Base-by-base conservation (phyloP, 805 yeast genomes). In the Sugiyamaella chiloensis region DNA sequence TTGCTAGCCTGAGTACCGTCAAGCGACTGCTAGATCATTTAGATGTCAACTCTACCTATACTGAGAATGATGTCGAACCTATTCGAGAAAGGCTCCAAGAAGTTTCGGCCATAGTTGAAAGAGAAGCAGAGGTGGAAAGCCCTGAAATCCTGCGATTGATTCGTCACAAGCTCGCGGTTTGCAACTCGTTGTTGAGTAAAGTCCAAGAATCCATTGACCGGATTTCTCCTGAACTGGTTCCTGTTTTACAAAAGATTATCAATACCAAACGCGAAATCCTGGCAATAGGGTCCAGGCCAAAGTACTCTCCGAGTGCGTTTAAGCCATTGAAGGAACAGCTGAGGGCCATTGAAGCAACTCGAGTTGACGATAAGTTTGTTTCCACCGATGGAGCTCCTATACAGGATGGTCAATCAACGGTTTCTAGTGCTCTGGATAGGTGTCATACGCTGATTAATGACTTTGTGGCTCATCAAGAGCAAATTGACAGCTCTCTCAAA, bases 1-100 rank as follows among this genome's bases (percentile, higher is more conserved):
- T 86, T 67, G 91, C 96, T 4, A 86, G 95, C 2, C 69, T 91
- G 35, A 75, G 89, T 35, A 88, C 98, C 0, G 95, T 93, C 17
- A 84, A 83, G 66, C 80, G 93, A 56, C 70, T 93, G 49, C 72
- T 93, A 56, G 86, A 80, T 54, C 98, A 91, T 67, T 70, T 91
- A 52, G 78, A 80, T 54, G 96, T 87, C 62, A 79, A 87, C 42
- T 81, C 81, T 47, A 87, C 87, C 17, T 91, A 82, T 65, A 89
- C 97, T 1, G 80, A 79, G 47, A 86, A 85, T 57, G 99, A 93
- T 64, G 74, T 89, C 54, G 70, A 73, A 51, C 95, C 96, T 1
- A 85, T 93, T 43, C 73, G 79, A 50, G 79, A 74, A 44, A 77
- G 98, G 52, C 70, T 93, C 50, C 71, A 69, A 40, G 95, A 88